Conservation (phyloP, 1,284 basidiomycete genomes). For the Ustilago loliicola region DNA sequence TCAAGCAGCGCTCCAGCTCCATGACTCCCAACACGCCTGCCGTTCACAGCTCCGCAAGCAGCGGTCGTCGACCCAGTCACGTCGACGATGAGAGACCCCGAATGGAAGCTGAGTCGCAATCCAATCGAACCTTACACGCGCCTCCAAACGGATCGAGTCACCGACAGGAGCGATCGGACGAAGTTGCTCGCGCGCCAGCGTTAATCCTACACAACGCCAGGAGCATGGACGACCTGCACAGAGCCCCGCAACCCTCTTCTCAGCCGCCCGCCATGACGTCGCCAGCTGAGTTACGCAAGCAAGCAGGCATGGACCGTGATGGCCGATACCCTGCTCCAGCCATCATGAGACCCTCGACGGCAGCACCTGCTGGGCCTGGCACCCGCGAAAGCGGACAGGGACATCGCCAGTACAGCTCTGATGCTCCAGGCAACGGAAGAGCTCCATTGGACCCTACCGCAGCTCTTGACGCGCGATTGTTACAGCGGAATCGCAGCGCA, state of each 20-base stretch:
- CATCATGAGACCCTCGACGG: conserved; percentile 49
- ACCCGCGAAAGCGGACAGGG: conserved; percentile 21
- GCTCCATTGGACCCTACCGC: not conserved
- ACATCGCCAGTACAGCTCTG: conserved; percentile 53
- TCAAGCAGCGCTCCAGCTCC: conserved; percentile 41
- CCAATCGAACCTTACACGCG: conserved; percentile 19
- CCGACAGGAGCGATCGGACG: conserved; percentile 39
- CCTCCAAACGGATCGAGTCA: conserved; percentile 21
- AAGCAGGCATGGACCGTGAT: conserved; percentile 42
- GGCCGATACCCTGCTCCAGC: conserved; percentile 46
- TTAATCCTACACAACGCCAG: conserved; percentile 48
- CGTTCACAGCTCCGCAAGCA: conserved; percentile 8
- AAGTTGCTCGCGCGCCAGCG: conserved; percentile 16
- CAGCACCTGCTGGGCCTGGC: conserved; percentile 34
- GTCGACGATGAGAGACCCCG: conserved; percentile 27
- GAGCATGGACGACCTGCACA: conserved; percentile 57
- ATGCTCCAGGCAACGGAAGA: conserved; percentile 28
- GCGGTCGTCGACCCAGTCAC: conserved; percentile 22
- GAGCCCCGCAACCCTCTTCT: conserved; percentile 19
- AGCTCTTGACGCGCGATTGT: conserved; percentile 31
- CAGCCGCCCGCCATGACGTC: conserved; percentile 28
- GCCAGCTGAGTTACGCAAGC: conserved; percentile 38
- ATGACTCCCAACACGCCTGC: conserved; percentile 12
- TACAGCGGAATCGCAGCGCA: conserved; percentile 50
- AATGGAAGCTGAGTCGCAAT: conserved; percentile 7